Percentiles rank a stretch among this genome's conserved stretches.
Conservation (phyloP, 768 basidiomycete species). For the Paxillus ammoniavirescens region DNA sequence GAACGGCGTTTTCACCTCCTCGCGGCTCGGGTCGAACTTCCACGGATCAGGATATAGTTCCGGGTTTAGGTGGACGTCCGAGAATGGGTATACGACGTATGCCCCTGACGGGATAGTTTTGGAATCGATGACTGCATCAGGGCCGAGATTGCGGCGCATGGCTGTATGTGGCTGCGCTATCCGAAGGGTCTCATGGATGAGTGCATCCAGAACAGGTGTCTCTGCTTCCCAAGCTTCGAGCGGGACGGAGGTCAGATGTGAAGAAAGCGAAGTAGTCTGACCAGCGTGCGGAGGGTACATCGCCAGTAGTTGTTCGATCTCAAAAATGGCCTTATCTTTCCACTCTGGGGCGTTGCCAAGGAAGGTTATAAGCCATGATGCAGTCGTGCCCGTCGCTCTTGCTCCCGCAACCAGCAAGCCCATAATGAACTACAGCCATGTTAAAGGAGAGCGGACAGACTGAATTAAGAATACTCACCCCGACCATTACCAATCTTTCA, state of each 20-base stretch:
- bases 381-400: conserved; percentile 76
- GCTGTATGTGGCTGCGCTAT: conserved; percentile 78
- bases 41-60: conserved; percentile 74
- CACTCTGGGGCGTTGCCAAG: conserved; percentile 67
- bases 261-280: conserved; percentile 33
- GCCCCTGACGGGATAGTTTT: conserved; percentile 71
- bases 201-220: conserved; percentile 67
- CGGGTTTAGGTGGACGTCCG: conserved; percentile 73
- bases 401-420: conserved; percentile 80
- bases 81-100: conserved; percentile 78
- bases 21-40: conserved; percentile 66
- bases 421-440: conserved; percentile 66
- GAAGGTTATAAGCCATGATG: conserved; percentile 75
- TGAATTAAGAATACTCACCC: conserved; percentile 42
- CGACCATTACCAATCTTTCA: conserved; percentile 65
- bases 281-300: conserved; percentile 33
- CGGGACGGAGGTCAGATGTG: conserved; percentile 57
- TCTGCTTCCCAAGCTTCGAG: conserved; percentile 68
- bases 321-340: conserved; percentile 56
- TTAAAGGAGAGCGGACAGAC: conserved; percentile 19
- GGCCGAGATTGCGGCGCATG: conserved; percentile 78
- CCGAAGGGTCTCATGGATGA: conserved; percentile 76
- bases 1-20: conserved; percentile 50
- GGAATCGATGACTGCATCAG: conserved; percentile 65
- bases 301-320: conserved; percentile 56